These are phyloP conservation scores for Penicillium mononematosum DNA, from an alignment of 495 filamentous ascomycete species.

Conservation along the genomic window DNA sequence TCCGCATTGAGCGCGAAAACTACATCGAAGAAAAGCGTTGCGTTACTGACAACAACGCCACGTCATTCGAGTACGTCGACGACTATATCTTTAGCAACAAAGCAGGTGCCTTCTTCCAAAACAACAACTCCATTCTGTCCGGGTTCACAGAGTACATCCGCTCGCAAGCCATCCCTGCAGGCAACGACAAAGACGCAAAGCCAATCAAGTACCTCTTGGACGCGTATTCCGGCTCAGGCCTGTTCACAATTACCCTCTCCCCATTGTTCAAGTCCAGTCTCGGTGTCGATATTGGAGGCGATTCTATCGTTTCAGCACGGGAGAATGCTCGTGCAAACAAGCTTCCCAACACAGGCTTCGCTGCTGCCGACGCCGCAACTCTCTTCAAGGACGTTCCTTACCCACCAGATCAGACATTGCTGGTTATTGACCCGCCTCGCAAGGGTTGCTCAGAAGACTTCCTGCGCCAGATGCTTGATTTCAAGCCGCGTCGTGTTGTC, in stretches of 20 bases:
- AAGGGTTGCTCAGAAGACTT: slow-evolving; percentile 92
- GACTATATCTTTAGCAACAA: slow-evolving; percentile 83
- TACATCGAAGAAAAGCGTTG: slow-evolving; percentile 78
- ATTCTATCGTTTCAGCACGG: slow-evolving; percentile 72
- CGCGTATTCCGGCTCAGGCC: slow-evolving; percentile 94
- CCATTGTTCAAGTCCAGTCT: slow-evolving; percentile 68
- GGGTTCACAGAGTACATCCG: slow-evolving; percentile 89
- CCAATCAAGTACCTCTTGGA: slow-evolving; percentile 85
- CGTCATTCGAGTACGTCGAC: slow-evolving; percentile 80
- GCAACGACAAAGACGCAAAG: slow-evolving; percentile 30
- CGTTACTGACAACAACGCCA: slow-evolving; percentile 80
- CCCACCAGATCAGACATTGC: slow-evolving; percentile 74
- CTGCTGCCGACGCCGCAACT: slow-evolving; percentile 76
- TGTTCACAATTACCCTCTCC: slow-evolving; percentile 94
- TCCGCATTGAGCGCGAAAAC: slow-evolving; percentile 35
- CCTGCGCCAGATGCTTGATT: slow-evolving; percentile 72
- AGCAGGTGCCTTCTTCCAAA: slow-evolving; percentile 95
- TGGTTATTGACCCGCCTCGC: slow-evolving; percentile 89
- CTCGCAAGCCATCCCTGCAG: slow-evolving; percentile 61
- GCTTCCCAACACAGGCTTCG: slow-evolving; percentile 71
- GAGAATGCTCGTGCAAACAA: slow-evolving; percentile 75
- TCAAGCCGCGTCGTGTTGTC: slow-evolving; percentile 72
- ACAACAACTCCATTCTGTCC: slow-evolving; percentile 98
- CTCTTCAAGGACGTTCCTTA: slow-evolving; percentile 75
- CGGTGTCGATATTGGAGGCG: slow-evolving; percentile 67